Percentiles rank a stretch among this genome's conserved stretches.
Evolutionary conservation across 2,329 filamentous ascomycete species (phyloP).

Genomic region (Didymella segeticola): DNA sequence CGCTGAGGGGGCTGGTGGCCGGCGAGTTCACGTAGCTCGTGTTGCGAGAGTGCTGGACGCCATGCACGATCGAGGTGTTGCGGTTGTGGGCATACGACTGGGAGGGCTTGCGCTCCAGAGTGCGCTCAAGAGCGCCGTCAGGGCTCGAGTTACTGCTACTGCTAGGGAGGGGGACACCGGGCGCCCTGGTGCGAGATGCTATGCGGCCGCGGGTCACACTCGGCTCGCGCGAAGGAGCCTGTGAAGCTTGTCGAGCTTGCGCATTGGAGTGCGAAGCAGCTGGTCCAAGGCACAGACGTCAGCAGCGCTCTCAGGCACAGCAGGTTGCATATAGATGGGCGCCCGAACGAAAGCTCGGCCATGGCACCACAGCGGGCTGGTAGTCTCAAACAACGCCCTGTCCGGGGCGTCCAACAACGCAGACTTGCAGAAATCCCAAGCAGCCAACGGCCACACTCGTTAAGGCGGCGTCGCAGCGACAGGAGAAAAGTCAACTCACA

Average conservation of each 20-base stretch:
- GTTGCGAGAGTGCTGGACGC: constrained; percentile 89
- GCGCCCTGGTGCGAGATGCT: constrained; percentile 54
- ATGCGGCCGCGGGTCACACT: constrained; percentile 56
- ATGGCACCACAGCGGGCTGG: constrained; percentile 26
- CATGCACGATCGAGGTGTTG: constrained; percentile 96
- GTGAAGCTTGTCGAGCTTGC: constrained; percentile 49
- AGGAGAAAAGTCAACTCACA: constrained; percentile 43
- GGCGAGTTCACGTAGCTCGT: constrained; percentile 82
- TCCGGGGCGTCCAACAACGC: constrained; percentile 12
- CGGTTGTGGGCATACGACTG: constrained; percentile 81
- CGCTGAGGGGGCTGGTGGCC: constrained; percentile 81
- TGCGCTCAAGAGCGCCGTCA: constrained; percentile 54
- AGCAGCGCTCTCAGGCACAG: constrained; percentile 33
- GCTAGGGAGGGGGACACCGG: constrained; percentile 42
- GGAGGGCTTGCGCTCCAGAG: constrained; percentile 56
- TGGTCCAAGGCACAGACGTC: constrained; percentile 40
- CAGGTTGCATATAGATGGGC: constrained; percentile 19
- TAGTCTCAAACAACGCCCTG: constrained; percentile 22
- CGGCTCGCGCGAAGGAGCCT: constrained; percentile 50
- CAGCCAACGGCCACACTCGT: constrained; percentile 20
- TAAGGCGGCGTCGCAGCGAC: constrained; percentile 6
- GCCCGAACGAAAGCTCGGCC: constrained; percentile 32
- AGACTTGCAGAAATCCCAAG: constrained; percentile 21
- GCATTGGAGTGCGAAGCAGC: constrained; percentile 50
- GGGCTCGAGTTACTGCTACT: constrained; percentile 47